Conservation (phyloP, 139 green algal genomes). For the Picochlorum sp. region DNA sequence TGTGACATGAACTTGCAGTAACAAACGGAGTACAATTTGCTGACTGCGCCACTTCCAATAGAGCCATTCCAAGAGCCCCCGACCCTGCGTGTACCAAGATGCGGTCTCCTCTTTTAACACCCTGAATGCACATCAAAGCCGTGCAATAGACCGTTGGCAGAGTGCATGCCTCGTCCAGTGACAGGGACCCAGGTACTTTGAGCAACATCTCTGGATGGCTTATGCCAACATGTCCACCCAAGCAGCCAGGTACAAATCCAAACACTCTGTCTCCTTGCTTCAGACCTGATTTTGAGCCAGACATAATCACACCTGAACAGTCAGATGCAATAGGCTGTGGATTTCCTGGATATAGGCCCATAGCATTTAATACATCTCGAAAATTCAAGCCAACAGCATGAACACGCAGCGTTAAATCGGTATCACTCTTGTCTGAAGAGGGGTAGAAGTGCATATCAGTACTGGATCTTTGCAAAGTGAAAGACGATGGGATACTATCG, state of each 20-base stretch:
- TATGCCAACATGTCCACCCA: constrained; percentile 49
- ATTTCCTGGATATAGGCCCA: constrained; percentile 52
- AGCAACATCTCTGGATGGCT: constrained; percentile 39
- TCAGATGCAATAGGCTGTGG: constrained; percentile 35
- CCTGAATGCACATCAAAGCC: constrained; percentile 23
- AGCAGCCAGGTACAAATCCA: constrained; percentile 60
- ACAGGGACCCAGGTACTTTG: constrained; percentile 43
- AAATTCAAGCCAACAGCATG: constrained; percentile 47
- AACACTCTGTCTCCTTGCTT: constrained; percentile 53
- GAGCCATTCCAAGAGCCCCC: constrained; percentile 65
- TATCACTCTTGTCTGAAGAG: no score
- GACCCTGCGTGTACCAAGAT: constrained; percentile 64
- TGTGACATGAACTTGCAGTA: no score
- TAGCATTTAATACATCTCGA: constrained; percentile 49
- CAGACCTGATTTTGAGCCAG: background rate
- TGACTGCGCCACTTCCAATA: no score
- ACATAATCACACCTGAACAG: constrained; percentile 33
- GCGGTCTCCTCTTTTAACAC: background rate
- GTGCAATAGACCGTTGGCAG: constrained; percentile 72
- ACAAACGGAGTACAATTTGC: no score
- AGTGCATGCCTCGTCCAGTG: constrained; percentile 58
- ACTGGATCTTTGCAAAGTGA: no score
- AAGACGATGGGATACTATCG: no score
- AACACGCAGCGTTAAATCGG: constrained; percentile 5
- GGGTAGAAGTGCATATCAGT: no score